Percentiles rank a stretch among this genome's conserved stretches.
phyloP scores from a whole-genome alignment of 129 eudicot genomes.

The Centaurea solstitialis region DNA sequence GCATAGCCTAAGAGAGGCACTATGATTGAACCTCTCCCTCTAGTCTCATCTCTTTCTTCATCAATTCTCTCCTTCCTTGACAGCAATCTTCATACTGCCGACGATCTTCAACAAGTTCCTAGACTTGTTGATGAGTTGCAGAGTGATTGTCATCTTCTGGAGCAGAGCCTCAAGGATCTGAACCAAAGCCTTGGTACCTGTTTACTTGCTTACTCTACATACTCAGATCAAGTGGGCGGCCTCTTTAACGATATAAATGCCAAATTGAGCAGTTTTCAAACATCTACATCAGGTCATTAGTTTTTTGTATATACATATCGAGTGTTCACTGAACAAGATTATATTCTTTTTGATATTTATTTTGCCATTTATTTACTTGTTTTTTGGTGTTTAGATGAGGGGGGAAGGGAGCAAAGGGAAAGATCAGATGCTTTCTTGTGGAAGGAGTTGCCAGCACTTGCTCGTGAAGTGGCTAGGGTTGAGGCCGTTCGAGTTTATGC shows the following conservation, averaged over 20 bases:
- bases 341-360: neutral
- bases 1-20: conserved; percentile 19
- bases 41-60: conserved; percentile 61
- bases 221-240: conserved; percentile 46
- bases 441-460: conserved; percentile 87
- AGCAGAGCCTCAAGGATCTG: conserved; percentile 54
- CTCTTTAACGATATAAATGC: conserved; percentile 39
- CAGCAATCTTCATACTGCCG: conserved; percentile 40
- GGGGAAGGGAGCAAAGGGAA: conserved; percentile 32
- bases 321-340: neutral
- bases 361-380: neutral
- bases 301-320: neutral
- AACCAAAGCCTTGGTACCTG: conserved; percentile 40
- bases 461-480: conserved; percentile 97
- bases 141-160: conserved; percentile 44
- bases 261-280: conserved; percentile 44
- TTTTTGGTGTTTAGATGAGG: conserved; percentile 39
- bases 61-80: conserved; percentile 49
- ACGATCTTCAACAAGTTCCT: conserved; percentile 55
- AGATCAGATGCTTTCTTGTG: conserved; percentile 59
- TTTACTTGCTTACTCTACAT: conserved; percentile 51
- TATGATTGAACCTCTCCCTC: conserved; percentile 53
- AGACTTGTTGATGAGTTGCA: conserved; percentile 48
- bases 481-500: conserved; percentile 87
- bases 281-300: conserved; percentile 36